Conservation (phyloP, 116 monocot genomes). For the Papilionanthe hybrid region DNA sequence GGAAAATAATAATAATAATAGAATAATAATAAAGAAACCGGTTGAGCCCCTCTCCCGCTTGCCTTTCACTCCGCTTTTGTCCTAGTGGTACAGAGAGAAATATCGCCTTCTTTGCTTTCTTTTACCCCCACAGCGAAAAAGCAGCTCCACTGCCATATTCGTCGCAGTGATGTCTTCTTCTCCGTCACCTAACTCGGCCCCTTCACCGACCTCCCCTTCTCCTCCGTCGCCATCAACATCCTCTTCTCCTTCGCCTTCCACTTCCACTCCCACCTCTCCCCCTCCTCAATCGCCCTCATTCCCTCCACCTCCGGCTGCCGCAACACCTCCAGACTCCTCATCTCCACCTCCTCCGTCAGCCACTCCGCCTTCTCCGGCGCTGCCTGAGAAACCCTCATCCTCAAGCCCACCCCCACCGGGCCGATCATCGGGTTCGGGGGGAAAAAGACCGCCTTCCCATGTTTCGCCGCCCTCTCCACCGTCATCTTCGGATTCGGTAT, state of each 20-base stretch:
- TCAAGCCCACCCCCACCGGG: conserved; percentile 1
- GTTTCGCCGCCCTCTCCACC: neutral
- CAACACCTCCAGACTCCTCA: neutral
- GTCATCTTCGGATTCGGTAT: conserved; percentile 11
- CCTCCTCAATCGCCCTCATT: conserved; percentile 1
- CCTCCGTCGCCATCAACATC: neutral
- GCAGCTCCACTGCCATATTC: neutral
- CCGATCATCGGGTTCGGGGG: neutral
- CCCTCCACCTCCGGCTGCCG: neutral
- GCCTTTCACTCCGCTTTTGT: neutral
- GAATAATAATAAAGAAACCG: neutral
- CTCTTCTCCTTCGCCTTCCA: neutral
- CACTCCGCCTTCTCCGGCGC: neutral
- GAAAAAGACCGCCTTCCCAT: neutral
- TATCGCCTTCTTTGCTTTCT: neutral
- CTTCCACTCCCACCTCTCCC: neutral
- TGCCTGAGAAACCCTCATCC: neutral
- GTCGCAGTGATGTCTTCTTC: conserved; percentile 1
- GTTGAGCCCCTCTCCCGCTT: neutral
- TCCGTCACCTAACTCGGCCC: neutral
- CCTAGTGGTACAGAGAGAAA: neutral
- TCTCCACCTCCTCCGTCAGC: neutral
- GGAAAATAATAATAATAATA: too few species aligned
- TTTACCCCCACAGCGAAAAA: neutral
- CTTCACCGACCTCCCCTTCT: neutral